These are phyloP conservation scores for Kernera saxatilis DNA, from an alignment of 345 rosid genomes.

Conservation along the genomic window DNA sequence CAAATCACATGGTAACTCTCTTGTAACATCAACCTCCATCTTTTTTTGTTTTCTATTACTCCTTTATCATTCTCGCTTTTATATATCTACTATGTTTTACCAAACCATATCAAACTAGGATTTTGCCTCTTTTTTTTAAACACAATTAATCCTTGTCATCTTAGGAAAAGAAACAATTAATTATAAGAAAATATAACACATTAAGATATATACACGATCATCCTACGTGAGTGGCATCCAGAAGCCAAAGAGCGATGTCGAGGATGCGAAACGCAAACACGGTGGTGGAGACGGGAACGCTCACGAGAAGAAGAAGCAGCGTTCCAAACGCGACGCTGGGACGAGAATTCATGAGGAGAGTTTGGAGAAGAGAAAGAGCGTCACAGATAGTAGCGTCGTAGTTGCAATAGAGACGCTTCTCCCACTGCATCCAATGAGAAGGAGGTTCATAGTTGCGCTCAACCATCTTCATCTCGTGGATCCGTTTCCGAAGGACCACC, in stretches of 20 bases:
- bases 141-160: neutral
- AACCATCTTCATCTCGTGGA: constrained; percentile 55
- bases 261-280: constrained; percentile 16
- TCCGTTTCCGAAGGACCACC: constrained; percentile 54
- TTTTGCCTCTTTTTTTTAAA: neutral
- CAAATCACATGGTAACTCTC: neutral
- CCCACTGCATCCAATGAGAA: constrained; percentile 63
- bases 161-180: neutral
- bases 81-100: neutral
- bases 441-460: constrained; percentile 64
- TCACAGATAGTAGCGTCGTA: constrained; percentile 50
- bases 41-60: too few relatives aligned
- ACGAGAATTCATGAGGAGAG: constrained; percentile 50
- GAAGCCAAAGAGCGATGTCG: constrained; percentile 5
- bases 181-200: neutral
- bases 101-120: neutral
- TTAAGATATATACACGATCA: neutral
- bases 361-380: constrained; percentile 39
- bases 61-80: neutral
- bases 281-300: constrained; percentile 40
- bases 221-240: neutral
- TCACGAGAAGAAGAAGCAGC: constrained; percentile 33
- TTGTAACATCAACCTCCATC: neutral
- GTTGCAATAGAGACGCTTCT: constrained; percentile 42
- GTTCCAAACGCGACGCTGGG: constrained; percentile 56